Base-by-base conservation (phyloP, 169 alveolate genomes). In the Eimeria zaria region DNA sequence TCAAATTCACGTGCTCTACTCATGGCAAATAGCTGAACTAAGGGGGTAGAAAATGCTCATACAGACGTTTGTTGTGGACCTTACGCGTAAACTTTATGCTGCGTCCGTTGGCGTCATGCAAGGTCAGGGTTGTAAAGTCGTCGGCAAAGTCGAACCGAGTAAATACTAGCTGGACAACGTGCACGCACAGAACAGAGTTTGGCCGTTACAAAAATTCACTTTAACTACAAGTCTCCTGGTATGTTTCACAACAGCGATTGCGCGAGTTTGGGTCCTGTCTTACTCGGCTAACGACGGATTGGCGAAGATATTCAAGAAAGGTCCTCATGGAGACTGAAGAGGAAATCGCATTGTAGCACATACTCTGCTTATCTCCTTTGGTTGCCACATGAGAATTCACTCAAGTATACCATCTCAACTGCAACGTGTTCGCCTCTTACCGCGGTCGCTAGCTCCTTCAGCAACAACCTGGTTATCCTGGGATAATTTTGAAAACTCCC, bases 101-200 rank as follows among this genome's bases (percentile, higher is more conserved):
- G 58, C 93, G 93, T 41, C 93, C 93, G 80, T 85, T 62, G 46
- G 76, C 5, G 81, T 85, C 93, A 20, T 85, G 80, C 48, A 85
- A 44, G 33, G 27, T 41, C 30, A 85, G 93, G 44, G 16, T 36
- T 41, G 93, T 39, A 39, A 60, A 85, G 7, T 85, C 60, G 39
- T 62, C 93, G 48, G 81, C 44, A 60, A 58, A 85, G n/a, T 85
- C 93, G 81, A 85, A 85, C 6, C 93, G 93, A 24, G 33, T 33
- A 51, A 85, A 85, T 22, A 36, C 58, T 2, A 85, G 81, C 93
- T 85, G 62, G 7, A 53, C 46, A 58, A 20, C 27, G 27, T 14
- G 69, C 18, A 78, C 44, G 11, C 74, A 30, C n/a, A 48, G 18
- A 83, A 2, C 9, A 30, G 62, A 8, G 2, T 78, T 24, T 18